These are phyloP conservation scores for Adiantum capillusveneris DNA, from an alignment of 75 land plant genomes.

Conservation along the genomic window DNA sequence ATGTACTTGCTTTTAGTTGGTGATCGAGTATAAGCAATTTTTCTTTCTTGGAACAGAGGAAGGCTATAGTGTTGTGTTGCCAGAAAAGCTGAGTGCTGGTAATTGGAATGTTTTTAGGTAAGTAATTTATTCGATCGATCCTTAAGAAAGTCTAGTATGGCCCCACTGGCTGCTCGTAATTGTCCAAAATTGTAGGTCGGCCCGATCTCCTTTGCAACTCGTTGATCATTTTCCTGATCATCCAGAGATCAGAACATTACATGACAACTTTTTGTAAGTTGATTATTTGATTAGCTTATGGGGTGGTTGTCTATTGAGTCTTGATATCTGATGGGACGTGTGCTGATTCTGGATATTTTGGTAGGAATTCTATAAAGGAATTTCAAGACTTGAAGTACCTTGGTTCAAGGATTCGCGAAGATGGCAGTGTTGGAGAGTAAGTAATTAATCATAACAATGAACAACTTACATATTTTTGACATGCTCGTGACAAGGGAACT, in stretches of 20 bases:
- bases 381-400: conserved; percentile 73
- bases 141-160: too few species aligned
- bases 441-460: too few species aligned
- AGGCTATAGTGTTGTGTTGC: conserved; percentile 83
- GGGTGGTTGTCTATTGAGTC: too few species aligned
- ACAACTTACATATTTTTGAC: too few species aligned
- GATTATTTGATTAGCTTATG: too few species aligned
- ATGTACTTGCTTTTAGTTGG: not conserved
- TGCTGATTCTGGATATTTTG: too few species aligned
- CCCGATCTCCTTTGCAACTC: conserved; percentile 68
- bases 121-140: too few species aligned
- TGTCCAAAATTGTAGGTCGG: conserved; percentile 45
- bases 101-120: conserved; percentile 96
- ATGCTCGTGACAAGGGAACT: too few species aligned
- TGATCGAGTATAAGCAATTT: not conserved
- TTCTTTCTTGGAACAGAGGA: conserved; percentile 37
- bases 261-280: conserved; percentile 89
- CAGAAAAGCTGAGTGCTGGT: conserved; percentile 75
- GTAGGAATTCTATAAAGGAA: conserved; percentile 54
- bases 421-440: conserved; percentile 98
- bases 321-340: too few species aligned
- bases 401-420: conserved; percentile 76
- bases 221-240: conserved; percentile 53
- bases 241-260: conserved; percentile 84
- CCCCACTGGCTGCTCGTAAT: not conserved